Evolutionary conservation across 73 alveolate species (phyloP).

Genomic region (Halteria grandinella): DNA sequence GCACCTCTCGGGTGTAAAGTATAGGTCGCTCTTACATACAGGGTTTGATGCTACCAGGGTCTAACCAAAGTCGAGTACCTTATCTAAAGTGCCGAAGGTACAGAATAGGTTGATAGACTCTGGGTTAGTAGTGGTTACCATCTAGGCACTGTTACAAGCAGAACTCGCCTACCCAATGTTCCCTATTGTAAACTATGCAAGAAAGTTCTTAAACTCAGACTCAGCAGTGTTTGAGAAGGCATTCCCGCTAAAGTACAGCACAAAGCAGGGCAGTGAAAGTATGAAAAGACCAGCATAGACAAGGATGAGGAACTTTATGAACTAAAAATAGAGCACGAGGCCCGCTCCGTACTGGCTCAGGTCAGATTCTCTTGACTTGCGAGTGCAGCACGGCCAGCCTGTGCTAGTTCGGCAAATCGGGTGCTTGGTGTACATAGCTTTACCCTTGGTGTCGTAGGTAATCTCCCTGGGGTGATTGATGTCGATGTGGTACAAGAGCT

Average conservation of each 20-base stretch:
- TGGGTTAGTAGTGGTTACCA: too few species aligned
- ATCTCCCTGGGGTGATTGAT: constrained; percentile 34
- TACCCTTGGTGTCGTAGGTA: constrained; percentile 2
- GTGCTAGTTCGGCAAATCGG: constrained; percentile 55
- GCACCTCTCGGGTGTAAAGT: constrained; percentile 4
- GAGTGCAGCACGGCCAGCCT: constrained; percentile 59
- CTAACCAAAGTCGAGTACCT: constrained; percentile 26
- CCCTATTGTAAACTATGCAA: constrained; percentile 57
- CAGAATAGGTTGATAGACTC: constrained; percentile 45
- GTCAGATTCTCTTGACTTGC: constrained; percentile 46
- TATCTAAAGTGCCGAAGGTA: constrained; percentile 38
- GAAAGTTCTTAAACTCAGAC: constrained; percentile 31
- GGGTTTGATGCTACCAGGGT: background rate
- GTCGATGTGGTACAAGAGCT: constrained; percentile 13
- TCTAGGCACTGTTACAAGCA: constrained; percentile 42
- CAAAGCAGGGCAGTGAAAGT: constrained; percentile 40
- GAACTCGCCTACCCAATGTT: constrained; percentile 52
- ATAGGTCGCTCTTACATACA: constrained; percentile 10
- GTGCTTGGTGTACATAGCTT: background rate
- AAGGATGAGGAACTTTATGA: constrained; percentile 26
- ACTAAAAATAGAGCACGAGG: constrained; percentile 55
- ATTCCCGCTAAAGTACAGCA: constrained; percentile 41
- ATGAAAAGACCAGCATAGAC: constrained; percentile 20
- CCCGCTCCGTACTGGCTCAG: constrained; percentile 57
- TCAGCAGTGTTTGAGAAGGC: too few species aligned